These are phyloP conservation scores for Ceratocystis lukuohia DNA, from an alignment of 2,329 filamentous ascomycete species.

Conservation along the genomic window DNA sequence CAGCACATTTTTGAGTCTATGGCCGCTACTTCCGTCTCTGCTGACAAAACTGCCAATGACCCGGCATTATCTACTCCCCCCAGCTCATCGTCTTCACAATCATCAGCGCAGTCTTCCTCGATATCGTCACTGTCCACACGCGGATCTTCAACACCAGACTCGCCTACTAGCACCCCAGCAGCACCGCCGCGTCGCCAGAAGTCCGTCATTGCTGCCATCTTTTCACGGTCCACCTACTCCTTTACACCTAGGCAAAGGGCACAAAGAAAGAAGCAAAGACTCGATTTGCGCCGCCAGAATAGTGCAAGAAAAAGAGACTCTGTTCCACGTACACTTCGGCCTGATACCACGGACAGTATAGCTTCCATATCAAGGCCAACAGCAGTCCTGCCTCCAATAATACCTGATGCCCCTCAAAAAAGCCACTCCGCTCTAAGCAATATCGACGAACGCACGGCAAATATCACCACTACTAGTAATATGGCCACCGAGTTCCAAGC, in stretches of 20 bases:
- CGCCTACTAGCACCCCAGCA: conserved; percentile 6
- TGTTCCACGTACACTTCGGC: not conserved
- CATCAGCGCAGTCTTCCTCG: conserved; percentile 2
- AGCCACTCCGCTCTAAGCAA: not conserved
- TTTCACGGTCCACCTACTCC: conserved; percentile 12
- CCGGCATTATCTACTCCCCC: not conserved
- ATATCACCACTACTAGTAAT: not conserved
- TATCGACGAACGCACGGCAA: conserved; percentile 2
- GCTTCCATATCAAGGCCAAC: not conserved
- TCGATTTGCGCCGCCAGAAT: not conserved
- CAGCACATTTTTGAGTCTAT: conserved; percentile 15
- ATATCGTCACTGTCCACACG: conserved; percentile 5
- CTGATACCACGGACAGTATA: not conserved
- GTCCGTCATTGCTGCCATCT: conserved; percentile 16
- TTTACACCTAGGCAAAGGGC: conserved; percentile 11
- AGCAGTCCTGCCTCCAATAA: not conserved
- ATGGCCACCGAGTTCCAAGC: conserved; percentile 8
- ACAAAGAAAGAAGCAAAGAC: conserved; percentile 8
- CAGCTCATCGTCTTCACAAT: conserved; percentile 10
- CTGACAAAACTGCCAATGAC: not conserved
- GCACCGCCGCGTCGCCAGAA: conserved; percentile 11
- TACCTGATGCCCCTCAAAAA: not conserved
- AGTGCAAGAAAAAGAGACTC: not conserved
- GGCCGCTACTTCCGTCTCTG: not conserved
- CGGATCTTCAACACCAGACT: conserved; percentile 10